phyloP scores from a whole-genome alignment of 2,329 filamentous ascomycete genomes.

The Rasamsonia emersonii region DNA sequence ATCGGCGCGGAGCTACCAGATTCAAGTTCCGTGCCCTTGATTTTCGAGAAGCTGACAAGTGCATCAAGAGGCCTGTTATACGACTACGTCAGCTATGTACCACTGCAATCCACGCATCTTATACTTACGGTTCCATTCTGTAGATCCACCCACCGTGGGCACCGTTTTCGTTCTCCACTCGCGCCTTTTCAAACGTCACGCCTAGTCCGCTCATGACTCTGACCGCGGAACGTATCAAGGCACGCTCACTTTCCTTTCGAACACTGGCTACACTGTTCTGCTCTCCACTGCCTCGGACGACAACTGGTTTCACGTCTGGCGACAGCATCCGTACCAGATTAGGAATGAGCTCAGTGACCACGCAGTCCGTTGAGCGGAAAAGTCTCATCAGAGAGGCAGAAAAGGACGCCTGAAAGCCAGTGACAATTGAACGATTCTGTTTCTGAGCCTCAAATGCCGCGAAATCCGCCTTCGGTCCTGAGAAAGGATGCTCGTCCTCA shows the following conservation, averaged over 20 bases:
- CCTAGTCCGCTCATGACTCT: conserved; percentile 75
- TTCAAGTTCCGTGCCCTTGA: conserved; percentile 33
- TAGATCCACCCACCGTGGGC: conserved; percentile 67
- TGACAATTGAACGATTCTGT: conserved; percentile 64
- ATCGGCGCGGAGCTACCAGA: conserved; percentile 58
- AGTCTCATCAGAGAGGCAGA: conserved; percentile 62
- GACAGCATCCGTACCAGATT: conserved; percentile 76
- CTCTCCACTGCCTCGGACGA: conserved; percentile 63
- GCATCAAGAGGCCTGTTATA: conserved; percentile 58
- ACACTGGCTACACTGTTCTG: conserved; percentile 69
- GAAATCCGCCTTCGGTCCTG: conserved; percentile 73
- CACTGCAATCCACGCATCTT: neutral
- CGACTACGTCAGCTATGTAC: conserved; percentile 22
- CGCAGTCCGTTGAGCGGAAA: conserved; percentile 69
- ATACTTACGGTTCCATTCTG: conserved; percentile 82
- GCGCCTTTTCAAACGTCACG: conserved; percentile 69
- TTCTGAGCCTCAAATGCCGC: conserved; percentile 73
- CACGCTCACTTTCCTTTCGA: conserved; percentile 74
- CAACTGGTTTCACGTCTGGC: conserved; percentile 83
- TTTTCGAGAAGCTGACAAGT: conserved; percentile 55
- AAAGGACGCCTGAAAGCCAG: conserved; percentile 63
- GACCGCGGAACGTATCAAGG: conserved; percentile 70
- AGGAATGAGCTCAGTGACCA: conserved; percentile 75
- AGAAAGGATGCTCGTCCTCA: conserved; percentile 60
- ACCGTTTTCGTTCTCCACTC: conserved; percentile 61